Percentiles rank a stretch among this genome's conserved stretches.
phyloP scores from a whole-genome alignment of 805 yeast genomes.

The Priceomyces carsonii region DNA sequence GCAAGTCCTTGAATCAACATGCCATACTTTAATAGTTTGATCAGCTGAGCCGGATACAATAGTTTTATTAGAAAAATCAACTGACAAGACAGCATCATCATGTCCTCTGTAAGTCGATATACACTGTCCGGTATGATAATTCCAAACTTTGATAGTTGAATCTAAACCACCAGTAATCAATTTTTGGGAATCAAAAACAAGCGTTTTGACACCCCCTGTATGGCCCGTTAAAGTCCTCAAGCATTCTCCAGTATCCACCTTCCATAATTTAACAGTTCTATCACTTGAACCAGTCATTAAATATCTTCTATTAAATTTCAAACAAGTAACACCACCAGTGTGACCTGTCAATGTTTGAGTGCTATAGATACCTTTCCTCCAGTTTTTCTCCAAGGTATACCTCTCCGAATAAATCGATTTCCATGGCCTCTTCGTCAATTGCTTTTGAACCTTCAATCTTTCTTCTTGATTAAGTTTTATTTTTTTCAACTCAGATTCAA shows the following conservation, averaged over 20 bases:
- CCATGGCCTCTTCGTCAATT: constrained; percentile 72
- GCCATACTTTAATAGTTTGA: constrained; percentile 92
- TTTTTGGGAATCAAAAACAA: constrained; percentile 86
- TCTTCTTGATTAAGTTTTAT: constrained; percentile 9
- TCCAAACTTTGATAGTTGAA: constrained; percentile 92
- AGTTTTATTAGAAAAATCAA: constrained; percentile 75
- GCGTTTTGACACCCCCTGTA: constrained; percentile 78
- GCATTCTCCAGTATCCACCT: constrained; percentile 73
- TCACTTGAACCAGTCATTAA: constrained; percentile 93
- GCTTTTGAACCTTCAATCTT: constrained; percentile 8
- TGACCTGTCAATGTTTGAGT: constrained; percentile 75
- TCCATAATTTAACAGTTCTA: constrained; percentile 91
- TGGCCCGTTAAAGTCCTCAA: constrained; percentile 85
- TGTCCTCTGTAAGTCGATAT: constrained; percentile 94
- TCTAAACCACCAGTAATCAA: constrained; percentile 92
- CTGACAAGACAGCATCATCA: constrained; percentile 78
- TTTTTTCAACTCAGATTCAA: constrained; percentile 11
- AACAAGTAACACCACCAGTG: constrained; percentile 82
- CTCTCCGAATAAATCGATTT: constrained; percentile 91
- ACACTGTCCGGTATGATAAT: constrained; percentile 91
- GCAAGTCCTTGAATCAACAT: constrained; percentile 89
- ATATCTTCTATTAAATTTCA: constrained; percentile 75
- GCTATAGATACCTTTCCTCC: constrained; percentile 81
- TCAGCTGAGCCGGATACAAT: constrained; percentile 96
- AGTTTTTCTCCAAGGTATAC: constrained; percentile 86